These are phyloP conservation scores for Xerocomus minutiporus DNA, from an alignment of 1,284 basidiomycete species.

Conservation along the genomic window DNA sequence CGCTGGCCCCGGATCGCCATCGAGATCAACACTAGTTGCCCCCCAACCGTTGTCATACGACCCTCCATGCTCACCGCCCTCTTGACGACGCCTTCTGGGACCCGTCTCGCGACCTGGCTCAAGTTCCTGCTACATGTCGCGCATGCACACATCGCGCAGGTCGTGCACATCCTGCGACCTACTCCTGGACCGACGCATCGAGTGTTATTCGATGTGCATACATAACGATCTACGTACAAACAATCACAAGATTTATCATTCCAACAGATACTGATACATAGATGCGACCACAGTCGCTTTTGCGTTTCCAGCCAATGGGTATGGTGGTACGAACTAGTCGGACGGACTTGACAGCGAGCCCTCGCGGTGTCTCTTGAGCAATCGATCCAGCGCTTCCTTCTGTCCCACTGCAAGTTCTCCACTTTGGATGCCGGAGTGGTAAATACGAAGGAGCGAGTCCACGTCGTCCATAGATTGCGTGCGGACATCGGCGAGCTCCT, in stretches of 20 bases:
- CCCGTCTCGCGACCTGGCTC: slow-evolving; percentile 63
- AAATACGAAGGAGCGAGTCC: slow-evolving; percentile 92
- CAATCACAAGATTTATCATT: neutral
- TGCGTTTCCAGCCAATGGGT: neutral
- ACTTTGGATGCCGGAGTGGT: slow-evolving; percentile 85
- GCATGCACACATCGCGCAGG: slow-evolving; percentile 53
- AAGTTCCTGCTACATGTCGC: slow-evolving; percentile 76
- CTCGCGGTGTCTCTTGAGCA: slow-evolving; percentile 72
- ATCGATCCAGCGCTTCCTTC: slow-evolving; percentile 78
- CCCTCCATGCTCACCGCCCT: slow-evolving; percentile 39
- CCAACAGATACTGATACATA: neutral
- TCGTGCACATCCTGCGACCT: slow-evolving; percentile 43
- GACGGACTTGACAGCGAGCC: slow-evolving; percentile 20
- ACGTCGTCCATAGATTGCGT: slow-evolving; percentile 99
- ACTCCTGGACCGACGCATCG: slow-evolving; percentile 11
- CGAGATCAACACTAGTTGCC: slow-evolving; percentile 75
- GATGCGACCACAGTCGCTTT: slow-evolving; percentile 1
- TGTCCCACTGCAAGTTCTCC: slow-evolving; percentile 86
- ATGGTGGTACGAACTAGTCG: neutral
- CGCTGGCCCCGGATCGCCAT: slow-evolving; percentile 55
- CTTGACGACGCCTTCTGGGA: slow-evolving; percentile 41
- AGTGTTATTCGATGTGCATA: neutral
- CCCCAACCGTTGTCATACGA: no score
- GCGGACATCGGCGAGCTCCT: slow-evolving; percentile 96
- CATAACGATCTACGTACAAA: neutral